Conservation (phyloP, 1,284 basidiomycete genomes). For the Pseudozyma sp. region DNA sequence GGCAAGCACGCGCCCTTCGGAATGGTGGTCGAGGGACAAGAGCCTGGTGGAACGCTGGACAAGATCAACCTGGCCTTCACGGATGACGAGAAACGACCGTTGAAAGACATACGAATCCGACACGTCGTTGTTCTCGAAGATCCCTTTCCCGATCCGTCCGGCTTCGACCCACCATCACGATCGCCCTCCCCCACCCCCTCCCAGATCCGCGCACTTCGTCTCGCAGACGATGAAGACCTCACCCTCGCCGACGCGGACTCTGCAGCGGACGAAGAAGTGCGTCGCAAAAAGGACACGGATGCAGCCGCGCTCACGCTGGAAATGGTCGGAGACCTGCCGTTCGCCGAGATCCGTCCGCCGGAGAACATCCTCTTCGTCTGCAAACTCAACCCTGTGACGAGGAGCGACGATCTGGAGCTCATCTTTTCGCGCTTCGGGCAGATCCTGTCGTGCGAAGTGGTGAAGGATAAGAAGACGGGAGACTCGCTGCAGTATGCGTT, state of each 20-base stretch:
- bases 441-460: slow-evolving; percentile 97
- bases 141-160: slow-evolving; percentile 85
- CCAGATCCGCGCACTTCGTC: slow-evolving; percentile 72
- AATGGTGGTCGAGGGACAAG: slow-evolving; percentile 91
- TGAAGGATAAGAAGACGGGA: slow-evolving; percentile 92
- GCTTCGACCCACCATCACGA: slow-evolving; percentile 75
- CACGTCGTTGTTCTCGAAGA: slow-evolving; percentile 90
- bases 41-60: slow-evolving; percentile 77
- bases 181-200: slow-evolving; percentile 75
- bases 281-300: slow-evolving; percentile 84
- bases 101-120: slow-evolving; percentile 91
- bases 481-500: slow-evolving; percentile 98
- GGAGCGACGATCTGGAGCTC: slow-evolving; percentile 94
- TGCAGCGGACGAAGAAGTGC: slow-evolving; percentile 82
- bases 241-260: slow-evolving; percentile 74
- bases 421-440: slow-evolving; percentile 96
- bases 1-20: slow-evolving; percentile 96
- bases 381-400: slow-evolving; percentile 95
- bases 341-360: slow-evolving; percentile 95
- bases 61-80: slow-evolving; percentile 91
- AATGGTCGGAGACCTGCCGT: slow-evolving; percentile 98
- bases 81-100: slow-evolving; percentile 86
- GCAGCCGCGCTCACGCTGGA: slow-evolving; percentile 96
- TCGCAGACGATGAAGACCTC: slow-evolving; percentile 76
- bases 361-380: slow-evolving; percentile 99